phyloP scores from a whole-genome alignment of 1,284 basidiomycete species.

The Malassezia obtusa region DNA sequence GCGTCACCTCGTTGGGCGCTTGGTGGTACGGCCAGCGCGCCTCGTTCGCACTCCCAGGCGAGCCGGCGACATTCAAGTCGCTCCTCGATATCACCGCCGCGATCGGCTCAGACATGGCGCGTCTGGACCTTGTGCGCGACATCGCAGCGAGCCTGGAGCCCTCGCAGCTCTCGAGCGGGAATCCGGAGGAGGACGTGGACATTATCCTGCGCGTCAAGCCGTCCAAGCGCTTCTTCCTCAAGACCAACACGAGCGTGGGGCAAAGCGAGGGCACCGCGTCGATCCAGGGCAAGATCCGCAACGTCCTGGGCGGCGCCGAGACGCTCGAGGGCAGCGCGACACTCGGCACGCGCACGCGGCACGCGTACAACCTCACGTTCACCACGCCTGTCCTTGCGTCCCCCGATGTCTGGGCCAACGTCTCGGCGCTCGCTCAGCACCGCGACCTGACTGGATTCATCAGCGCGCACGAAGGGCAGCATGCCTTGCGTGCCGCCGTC shows the following conservation, averaged over 20 bases:
- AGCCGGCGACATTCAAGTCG: constrained; percentile 31
- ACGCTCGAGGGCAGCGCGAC: constrained; percentile 72
- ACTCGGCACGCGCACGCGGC: constrained; percentile 76
- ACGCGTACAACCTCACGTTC: constrained; percentile 56
- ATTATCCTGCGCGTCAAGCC: constrained; percentile 70
- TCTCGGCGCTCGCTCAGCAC: constrained; percentile 59
- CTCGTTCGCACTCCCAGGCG: constrained; percentile 27
- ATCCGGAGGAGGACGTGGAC: constrained; percentile 67
- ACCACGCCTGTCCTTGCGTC: constrained; percentile 47
- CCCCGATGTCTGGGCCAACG: constrained; percentile 58
- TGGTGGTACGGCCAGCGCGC: constrained; percentile 44
- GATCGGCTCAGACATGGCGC: constrained; percentile 60
- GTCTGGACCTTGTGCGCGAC: constrained; percentile 65
- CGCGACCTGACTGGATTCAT: constrained; percentile 63
- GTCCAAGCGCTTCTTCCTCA: constrained; percentile 67
- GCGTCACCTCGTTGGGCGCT: constrained; percentile 21
- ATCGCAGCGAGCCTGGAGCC: constrained; percentile 66
- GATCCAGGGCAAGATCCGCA: constrained; percentile 50
- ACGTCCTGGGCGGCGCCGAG: constrained; percentile 86
- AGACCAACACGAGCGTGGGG: constrained; percentile 82
- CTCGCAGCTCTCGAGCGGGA: constrained; percentile 54
- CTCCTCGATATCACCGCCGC: constrained; percentile 60
- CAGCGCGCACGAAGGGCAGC: constrained; percentile 60
- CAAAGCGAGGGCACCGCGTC: constrained; percentile 70
- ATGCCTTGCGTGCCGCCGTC: constrained; percentile 59